Percentiles rank a stretch among this genome's conserved stretches.
Evolutionary conservation across 2,329 filamentous ascomycete species (phyloP).

Genomic region (Byssothecium circinans): DNA sequence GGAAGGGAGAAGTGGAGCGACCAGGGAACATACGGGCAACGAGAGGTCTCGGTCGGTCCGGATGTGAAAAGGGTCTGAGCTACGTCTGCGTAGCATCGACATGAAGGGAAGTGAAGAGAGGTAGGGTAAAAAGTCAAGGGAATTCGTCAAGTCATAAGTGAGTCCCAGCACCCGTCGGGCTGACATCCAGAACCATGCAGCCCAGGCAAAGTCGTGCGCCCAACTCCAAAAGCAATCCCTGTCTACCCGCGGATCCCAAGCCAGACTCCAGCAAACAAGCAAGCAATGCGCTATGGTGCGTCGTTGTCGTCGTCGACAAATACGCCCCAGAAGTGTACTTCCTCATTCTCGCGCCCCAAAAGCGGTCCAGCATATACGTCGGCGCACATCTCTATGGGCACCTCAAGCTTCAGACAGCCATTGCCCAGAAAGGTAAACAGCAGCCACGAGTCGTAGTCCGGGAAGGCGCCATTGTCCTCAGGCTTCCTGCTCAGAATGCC

Average conservation of each 20-base stretch:
- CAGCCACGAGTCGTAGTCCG: slow-evolving; percentile 41
- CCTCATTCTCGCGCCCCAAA: slow-evolving; percentile 35
- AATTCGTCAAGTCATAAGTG: slow-evolving; percentile 39
- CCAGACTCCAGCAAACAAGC: slow-evolving; percentile 23
- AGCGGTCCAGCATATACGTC: slow-evolving; percentile 37
- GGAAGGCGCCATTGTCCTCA: slow-evolving; percentile 34
- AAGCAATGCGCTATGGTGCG: slow-evolving; percentile 21
- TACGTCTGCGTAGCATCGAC: slow-evolving; percentile 10
- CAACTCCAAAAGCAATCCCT: slow-evolving; percentile 35
- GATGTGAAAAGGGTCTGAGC: slow-evolving; percentile 16
- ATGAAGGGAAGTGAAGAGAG: slow-evolving; percentile 9
- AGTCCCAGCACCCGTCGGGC: slow-evolving; percentile 24
- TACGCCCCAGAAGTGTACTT: slow-evolving; percentile 41
- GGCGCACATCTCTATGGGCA: slow-evolving; percentile 43
- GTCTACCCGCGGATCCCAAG: slow-evolving; percentile 21
- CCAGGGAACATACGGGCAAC: slow-evolving; percentile 13
- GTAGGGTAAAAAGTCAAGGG: slow-evolving; percentile 21
- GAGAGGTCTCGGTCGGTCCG: neutral
- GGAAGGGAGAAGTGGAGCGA: slow-evolving; percentile 6
- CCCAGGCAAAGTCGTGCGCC: slow-evolving; percentile 23
- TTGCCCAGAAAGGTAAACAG: slow-evolving; percentile 42
- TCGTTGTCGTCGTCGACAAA: slow-evolving; percentile 40
- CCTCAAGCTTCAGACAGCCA: slow-evolving; percentile 40
- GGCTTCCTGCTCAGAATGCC: slow-evolving; percentile 37
- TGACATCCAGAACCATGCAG: slow-evolving; percentile 14